Evolutionary conservation across 208 protist genomes (phyloP).

Genomic region (Angomonas ambiguus): DNA sequence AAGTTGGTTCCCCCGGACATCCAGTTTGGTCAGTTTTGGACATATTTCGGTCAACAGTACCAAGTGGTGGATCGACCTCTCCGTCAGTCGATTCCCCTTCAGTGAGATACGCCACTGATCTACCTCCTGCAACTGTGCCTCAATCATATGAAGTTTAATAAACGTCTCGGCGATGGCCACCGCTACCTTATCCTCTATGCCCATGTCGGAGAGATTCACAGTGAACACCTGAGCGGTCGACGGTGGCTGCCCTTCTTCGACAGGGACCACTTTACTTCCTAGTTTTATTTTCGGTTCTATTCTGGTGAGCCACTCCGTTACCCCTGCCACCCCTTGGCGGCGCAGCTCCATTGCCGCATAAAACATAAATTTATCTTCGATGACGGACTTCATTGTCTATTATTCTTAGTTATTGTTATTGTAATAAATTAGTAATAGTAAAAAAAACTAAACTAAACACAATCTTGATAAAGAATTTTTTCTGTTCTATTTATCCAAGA

Average conservation of each 20-base stretch:
- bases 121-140: neutral
- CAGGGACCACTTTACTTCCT: neutral
- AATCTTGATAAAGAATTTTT: neutral
- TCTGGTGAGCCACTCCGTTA: conserved; percentile 16
- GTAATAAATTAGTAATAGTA: neutral
- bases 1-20: conserved; percentile 33
- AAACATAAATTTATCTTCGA: conserved; percentile 27
- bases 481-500: neutral
- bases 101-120: conserved; percentile 35
- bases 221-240: neutral
- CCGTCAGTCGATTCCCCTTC: conserved; percentile 42
- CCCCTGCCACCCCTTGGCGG: conserved; percentile 40
- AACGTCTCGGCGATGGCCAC: conserved; percentile 62
- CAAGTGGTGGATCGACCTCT: conserved; percentile 40
- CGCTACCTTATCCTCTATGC: conserved; percentile 39
- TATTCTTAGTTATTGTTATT: neutral
- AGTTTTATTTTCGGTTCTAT: neutral
- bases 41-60: conserved; percentile 40
- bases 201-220: conserved; percentile 26
- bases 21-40: conserved; percentile 29
- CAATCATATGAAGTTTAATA: conserved; percentile 29
- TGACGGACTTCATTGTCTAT: neutral
- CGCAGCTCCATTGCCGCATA: conserved; percentile 44
- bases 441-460: neutral
- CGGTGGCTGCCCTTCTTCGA: conserved; percentile 1